Base-by-base conservation (phyloP, 225 moss, liverwort and hornwort genomes). In the Marchantia paleacea region DNA sequence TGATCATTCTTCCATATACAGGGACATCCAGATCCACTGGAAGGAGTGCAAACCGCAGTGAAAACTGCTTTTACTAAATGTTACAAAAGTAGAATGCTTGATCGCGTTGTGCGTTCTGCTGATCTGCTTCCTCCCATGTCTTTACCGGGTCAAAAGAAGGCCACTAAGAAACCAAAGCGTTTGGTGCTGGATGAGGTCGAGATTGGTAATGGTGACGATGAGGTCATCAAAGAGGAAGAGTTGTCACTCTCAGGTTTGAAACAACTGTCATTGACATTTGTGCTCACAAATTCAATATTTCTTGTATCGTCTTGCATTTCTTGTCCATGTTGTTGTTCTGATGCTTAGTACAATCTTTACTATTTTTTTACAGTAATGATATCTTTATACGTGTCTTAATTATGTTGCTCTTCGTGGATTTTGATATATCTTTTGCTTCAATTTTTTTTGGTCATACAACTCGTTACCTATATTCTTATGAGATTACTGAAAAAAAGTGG, bases 21-120 rank as follows among this genome's bases (percentile, higher is more conserved):
- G 93, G 95, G 95, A 74, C 91, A 87, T 80, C 84, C 82, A 75
- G 91, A 95, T 76, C 88, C 86, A 75, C 83, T 95, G 76, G 94
- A 99, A 25, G 99, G 99, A 78, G 91, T 99, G 57, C 90, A 92
- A 84, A 86, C 92, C 76, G 88, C 95, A 31, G 92, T 93, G 2
- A 99, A 99, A 81, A 80, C 99, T 55, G 95, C 99, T 72, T 86
- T 99, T 50, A 99, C 97, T 12, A 99, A 90, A 81, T 71, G 87
- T 15, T 99, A 92, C 81, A 99, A 99, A 79, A 93, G 92, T 80
- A 87, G 90, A 72, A 87, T 85, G 51, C 91, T 91, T 3, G 92
- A 94, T 77, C 91, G 94, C 13, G 87, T 86, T 72, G 93, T 99
- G 77, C 91, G 92, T 30, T 91, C 91, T 68, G 86, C 92, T 13